Evolutionary conservation across 2,329 filamentous ascomycete species (phyloP).

Genomic region (Penicillium sp.): DNA sequence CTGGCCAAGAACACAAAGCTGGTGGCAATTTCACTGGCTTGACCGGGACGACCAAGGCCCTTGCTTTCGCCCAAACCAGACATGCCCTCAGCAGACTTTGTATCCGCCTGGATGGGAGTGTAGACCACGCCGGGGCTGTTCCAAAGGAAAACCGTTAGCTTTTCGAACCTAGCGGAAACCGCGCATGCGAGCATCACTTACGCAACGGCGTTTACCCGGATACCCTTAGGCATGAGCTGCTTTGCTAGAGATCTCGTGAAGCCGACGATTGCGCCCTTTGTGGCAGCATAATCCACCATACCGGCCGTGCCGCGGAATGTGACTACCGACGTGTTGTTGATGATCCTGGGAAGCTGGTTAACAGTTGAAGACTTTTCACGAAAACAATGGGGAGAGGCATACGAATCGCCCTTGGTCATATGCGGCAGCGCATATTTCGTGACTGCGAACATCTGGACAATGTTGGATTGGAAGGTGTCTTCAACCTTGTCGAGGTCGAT

Average conservation of each 20-base stretch:
- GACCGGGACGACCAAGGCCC: slow-evolving; percentile 34
- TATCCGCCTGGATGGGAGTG: slow-evolving; percentile 37
- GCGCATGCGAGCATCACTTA: slow-evolving; percentile 22
- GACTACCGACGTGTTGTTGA: slow-evolving; percentile 55
- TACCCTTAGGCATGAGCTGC: slow-evolving; percentile 55
- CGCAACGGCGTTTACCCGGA: slow-evolving; percentile 52
- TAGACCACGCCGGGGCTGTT: slow-evolving; percentile 34
- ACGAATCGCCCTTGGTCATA: slow-evolving; percentile 51
- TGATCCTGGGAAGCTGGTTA: slow-evolving; percentile 43
- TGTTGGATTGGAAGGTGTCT: slow-evolving; percentile 56
- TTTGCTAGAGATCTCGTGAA: slow-evolving; percentile 54
- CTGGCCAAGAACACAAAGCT: slow-evolving; percentile 41
- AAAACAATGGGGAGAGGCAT: background rate
- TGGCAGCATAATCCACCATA: slow-evolving; percentile 56
- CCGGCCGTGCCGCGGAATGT: slow-evolving; percentile 51
- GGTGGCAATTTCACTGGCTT: slow-evolving; percentile 41
- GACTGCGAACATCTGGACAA: slow-evolving; percentile 57
- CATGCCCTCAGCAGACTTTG: slow-evolving; percentile 36
- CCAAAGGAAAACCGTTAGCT: background rate
- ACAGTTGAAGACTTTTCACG: background rate
- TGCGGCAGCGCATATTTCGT: slow-evolving; percentile 55
- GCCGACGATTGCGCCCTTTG: slow-evolving; percentile 57
- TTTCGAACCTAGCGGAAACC: background rate
- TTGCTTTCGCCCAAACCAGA: slow-evolving; percentile 29
- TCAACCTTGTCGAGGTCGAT: slow-evolving; percentile 50